Evolutionary conservation across 2,329 filamentous ascomycete genomes (phyloP), one percentile per base, ranked within the genome.

Genomic region (Phaeophleospora eucalypticola): DNA sequence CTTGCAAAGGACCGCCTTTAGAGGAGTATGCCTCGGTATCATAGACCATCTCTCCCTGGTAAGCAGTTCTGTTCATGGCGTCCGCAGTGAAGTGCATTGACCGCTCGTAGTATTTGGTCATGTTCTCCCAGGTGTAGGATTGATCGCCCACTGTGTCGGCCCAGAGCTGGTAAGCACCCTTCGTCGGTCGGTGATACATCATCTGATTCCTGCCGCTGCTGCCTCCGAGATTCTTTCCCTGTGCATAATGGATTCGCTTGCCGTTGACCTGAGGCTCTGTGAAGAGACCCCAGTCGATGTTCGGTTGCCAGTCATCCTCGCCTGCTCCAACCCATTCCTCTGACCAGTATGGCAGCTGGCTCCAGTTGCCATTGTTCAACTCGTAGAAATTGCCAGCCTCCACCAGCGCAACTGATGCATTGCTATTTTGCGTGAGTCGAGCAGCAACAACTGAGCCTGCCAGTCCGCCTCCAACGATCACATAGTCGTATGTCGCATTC

Each of bases 131-230:
- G 0, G 68, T 66, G 80, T 81, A 85, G 0, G 78, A 78, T 2
- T 64, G 54, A 56, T 86, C 82, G 2, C 81, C 81, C 1, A 82
- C 85, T 17, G 83, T 58, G 14, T 66, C 64, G 2, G 74, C 76
- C 64, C 66, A 70, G 27, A 36, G 48, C 39, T 66, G 53, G 50
- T 67, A 60, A 12, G 58, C 57, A 9, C 57, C 65, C 10, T 50
- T 48, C 3, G 64, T 65, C 1, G 59, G 56, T 12, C 65, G 54
- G 24, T 61, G 58, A 29, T 58, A 62, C 36, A 56, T 52, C 56
- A 60, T 58, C 41, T 58, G 52, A 24, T 60, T 59, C 4, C 53
- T 48, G 4, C 52, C 60, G 15, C 55, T 60, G 35, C 51, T 58
- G 17, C 61, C 61, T 24, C 60, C 61, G 2, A 64, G 38, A 27